Percentiles rank a stretch among this genome's conserved stretches.
Evolutionary conservation across 106 monocot species (phyloP).

Genomic region (Iris macrosiphon): DNA sequence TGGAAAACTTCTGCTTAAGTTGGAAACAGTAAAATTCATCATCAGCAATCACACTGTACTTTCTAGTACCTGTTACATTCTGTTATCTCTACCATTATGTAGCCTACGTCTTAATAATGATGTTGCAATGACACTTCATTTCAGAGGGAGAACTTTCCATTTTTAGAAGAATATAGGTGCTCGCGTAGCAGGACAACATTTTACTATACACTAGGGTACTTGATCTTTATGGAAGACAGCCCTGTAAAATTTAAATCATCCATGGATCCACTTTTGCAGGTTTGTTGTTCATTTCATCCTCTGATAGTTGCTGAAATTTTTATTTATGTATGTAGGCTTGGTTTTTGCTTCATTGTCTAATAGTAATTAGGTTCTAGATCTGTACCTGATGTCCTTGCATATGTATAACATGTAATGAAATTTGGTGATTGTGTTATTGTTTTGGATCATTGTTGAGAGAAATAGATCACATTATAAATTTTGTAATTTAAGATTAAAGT

Average conservation of each 20-base stretch:
- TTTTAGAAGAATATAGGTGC: slow-evolving; percentile 86
- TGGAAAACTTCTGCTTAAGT: slow-evolving; percentile 95
- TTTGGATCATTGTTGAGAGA: no score
- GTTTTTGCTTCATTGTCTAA: no score
- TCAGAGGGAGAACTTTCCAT: slow-evolving; percentile 91
- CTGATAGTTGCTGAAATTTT: no score
- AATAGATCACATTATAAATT: no score
- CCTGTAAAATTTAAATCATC: slow-evolving; percentile 88
- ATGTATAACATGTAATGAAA: no score
- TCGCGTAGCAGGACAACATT: slow-evolving; percentile 90
- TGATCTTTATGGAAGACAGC: slow-evolving; percentile 98
- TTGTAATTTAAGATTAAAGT: no score
- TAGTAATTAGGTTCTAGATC: no score
- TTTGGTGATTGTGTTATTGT: no score
- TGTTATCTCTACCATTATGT: no score
- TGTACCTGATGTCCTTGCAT: no score
- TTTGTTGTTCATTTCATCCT: slow-evolving; percentile 2
- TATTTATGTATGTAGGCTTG: no score
- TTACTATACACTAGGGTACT: slow-evolving; percentile 84
- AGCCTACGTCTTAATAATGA: no score
- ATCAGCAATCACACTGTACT: slow-evolving; percentile 84
- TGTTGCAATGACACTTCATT: slow-evolving; percentile 9
- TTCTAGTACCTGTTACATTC: neutral
- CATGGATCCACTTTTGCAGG: slow-evolving; percentile 97
- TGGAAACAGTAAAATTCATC: slow-evolving; percentile 88